Evolutionary conservation across 345 rosid species (phyloP), one percentile per base, ranked within the genome.

Genomic region (Pelargonium nanum): DNA sequence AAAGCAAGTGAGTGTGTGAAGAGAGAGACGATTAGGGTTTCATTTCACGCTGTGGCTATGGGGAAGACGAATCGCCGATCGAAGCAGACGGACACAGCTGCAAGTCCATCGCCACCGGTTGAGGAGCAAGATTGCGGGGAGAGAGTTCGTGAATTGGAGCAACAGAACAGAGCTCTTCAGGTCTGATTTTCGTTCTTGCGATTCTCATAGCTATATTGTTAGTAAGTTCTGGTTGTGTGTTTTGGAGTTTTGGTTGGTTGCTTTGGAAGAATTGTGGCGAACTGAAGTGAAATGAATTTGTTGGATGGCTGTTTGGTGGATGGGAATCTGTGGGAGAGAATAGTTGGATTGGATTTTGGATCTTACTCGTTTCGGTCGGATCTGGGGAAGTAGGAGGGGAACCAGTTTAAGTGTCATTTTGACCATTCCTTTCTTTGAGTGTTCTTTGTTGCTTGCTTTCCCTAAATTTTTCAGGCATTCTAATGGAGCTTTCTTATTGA

Each of bases 71-170:
- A 77, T 74, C 87, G 80, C 72, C 81, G 89, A 60, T 60, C 73
- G 22, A 88, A 83, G 75, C 74, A 65, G 17, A 73, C 80, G 4
- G 57, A 34, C 63, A 62, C 61, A 30, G 45, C 74, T 40, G 83
- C 67, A 60, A 69, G 55, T 40, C 23, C 67, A 25, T 22, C 68
- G 16, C 57, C 77, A 13, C 19, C 76, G 1, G 51, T 67, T 20
- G 24, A 7, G 40, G 74, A 53, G 51, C 68, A 19, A 44, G 66
- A 56, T 45, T 64, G 57, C 65, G 83, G 73, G 72, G 75, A 62
- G 72, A 76, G 76, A 80, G 87, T 81, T 66, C 84, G 50, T 0
- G 87, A 85, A 48, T 66, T 92, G 68, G 91, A 91, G 66, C 77
- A 62, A 26, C 75, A 83, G 56, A 92, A 85, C 64, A 71, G 65